Percentiles rank a stretch among this genome's conserved stretches.
Evolutionary conservation across 2,329 filamentous ascomycete species (phyloP).

Genomic region (Clonostachys chloroleuca): DNA sequence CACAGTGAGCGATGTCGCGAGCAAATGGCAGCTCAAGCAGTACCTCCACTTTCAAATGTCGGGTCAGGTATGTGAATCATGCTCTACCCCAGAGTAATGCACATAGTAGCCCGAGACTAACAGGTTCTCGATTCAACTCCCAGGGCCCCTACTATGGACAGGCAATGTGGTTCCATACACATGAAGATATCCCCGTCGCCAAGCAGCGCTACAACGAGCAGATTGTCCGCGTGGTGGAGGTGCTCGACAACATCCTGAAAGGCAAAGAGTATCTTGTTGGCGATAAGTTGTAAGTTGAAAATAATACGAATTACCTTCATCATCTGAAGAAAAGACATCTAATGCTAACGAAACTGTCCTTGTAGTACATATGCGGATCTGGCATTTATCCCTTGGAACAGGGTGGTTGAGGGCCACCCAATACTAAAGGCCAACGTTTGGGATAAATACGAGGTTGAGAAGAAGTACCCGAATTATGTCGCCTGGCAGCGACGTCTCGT

Average conservation of each 20-base stretch:
- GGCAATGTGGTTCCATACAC: slow-evolving; percentile 20
- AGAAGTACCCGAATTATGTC: slow-evolving; percentile 24
- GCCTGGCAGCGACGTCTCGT: slow-evolving; percentile 25
- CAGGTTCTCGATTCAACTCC: not conserved
- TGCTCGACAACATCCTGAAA: slow-evolving; percentile 22
- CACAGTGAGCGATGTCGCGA: slow-evolving; percentile 9
- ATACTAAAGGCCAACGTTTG: slow-evolving; percentile 5
- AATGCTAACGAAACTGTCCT: not conserved
- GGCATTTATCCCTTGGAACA: slow-evolving; percentile 22
- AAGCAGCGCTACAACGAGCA: slow-evolving; percentile 22
- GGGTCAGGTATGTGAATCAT: slow-evolving; percentile 14
- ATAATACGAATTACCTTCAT: too few relatives aligned
- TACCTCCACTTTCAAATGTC: slow-evolving; percentile 30
- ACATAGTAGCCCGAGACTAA: too few relatives aligned
- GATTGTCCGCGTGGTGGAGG: slow-evolving; percentile 17
- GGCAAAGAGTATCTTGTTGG: slow-evolving; percentile 26
- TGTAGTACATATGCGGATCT: slow-evolving; percentile 25
- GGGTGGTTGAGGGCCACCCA: slow-evolving; percentile 1
- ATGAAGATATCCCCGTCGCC: slow-evolving; percentile 17
- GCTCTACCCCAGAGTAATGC: not conserved
- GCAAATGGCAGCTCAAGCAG: slow-evolving; percentile 23
- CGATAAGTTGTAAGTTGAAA: slow-evolving; percentile 18
- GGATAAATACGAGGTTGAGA: slow-evolving; percentile 14
- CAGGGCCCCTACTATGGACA: slow-evolving; percentile 32
- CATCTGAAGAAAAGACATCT: too few relatives aligned